These are phyloP conservation scores for Aspergillus sp. DNA, from an alignment of 2,329 filamentous ascomycete genomes.

Conservation along the genomic window DNA sequence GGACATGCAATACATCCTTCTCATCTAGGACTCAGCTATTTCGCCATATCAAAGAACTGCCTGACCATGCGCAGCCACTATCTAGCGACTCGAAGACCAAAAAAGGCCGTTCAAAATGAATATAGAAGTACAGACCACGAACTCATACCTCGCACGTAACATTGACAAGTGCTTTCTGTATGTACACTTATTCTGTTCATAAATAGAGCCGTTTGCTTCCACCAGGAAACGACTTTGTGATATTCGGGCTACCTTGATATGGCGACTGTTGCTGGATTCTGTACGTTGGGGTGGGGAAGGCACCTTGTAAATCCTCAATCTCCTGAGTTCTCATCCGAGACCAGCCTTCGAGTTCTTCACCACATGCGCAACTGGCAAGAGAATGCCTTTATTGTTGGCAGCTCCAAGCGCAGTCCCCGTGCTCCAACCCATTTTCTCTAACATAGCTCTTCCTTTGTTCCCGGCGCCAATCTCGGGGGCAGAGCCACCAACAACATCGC, in stretches of 20 bases:
- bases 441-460: constrained; percentile 80
- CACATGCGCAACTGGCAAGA: constrained; percentile 80
- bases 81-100: not conserved
- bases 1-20: constrained; percentile 75
- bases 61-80: constrained; percentile 58
- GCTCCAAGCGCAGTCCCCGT: constrained; percentile 81
- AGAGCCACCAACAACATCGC: constrained; percentile 80
- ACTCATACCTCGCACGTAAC: too few species aligned
- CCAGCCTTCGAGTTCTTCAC: constrained; percentile 86
- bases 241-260: not conserved
- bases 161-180: too few species aligned
- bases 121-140: too few species aligned
- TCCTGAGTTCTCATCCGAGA: constrained; percentile 54
- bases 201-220: not conserved
- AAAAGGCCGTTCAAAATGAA: not conserved
- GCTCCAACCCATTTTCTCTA: constrained; percentile 98
- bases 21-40: constrained; percentile 72
- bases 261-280: too few species aligned
- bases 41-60: constrained; percentile 64
- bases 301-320: too few species aligned
- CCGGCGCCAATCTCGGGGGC: constrained; percentile 80
- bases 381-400: constrained; percentile 79
- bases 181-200: too few species aligned
- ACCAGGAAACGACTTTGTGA: not conserved
- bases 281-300: too few species aligned